Percentiles rank a stretch among this genome's conserved stretches.
Conservation (phyloP, 148 eudicot genomes). For the Amaranthus hypochondriacus region DNA sequence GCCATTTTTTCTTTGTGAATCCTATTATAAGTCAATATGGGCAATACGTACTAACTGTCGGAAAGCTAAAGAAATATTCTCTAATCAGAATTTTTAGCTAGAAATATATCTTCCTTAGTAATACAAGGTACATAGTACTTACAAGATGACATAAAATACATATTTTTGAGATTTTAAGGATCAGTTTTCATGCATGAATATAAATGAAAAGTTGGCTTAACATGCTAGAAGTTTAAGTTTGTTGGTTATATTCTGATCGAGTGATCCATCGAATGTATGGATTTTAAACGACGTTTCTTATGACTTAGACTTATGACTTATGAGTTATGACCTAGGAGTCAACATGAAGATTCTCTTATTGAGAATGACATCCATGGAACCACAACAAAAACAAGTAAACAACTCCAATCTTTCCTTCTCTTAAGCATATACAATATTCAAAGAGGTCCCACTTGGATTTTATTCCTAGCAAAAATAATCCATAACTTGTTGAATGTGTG, state of each 20-base stretch:
- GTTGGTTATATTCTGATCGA: not conserved
- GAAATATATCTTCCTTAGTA: not conserved
- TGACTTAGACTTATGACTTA: too few relatives aligned
- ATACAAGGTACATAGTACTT: conserved; percentile 18
- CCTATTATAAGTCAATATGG: not conserved
- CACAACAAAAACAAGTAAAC: conserved; percentile 2
- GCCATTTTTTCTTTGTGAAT: conserved; percentile 9
- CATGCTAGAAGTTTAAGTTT: not conserved
- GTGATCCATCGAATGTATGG: not conserved
- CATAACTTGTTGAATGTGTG: too few relatives aligned
- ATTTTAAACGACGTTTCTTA: not conserved
- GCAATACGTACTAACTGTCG: not conserved
- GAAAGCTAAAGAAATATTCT: not conserved
- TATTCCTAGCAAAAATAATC: conserved; percentile 8
- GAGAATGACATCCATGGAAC: conserved; percentile 20
- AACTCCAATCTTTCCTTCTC: not conserved
- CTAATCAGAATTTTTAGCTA: not conserved
- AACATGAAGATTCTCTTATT: conserved; percentile 9
- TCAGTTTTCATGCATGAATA: not conserved
- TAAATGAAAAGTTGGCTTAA: not conserved
- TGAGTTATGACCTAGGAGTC: conserved; percentile 3
- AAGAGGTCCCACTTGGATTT: conserved; percentile 21
- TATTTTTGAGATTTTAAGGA: not conserved
- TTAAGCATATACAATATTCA: conserved; percentile 6
- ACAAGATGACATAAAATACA: not conserved